Evolutionary conservation across 2,329 filamentous ascomycete species (phyloP), one percentile per base, ranked within the genome.

Genomic region (Diplodia corticola): DNA sequence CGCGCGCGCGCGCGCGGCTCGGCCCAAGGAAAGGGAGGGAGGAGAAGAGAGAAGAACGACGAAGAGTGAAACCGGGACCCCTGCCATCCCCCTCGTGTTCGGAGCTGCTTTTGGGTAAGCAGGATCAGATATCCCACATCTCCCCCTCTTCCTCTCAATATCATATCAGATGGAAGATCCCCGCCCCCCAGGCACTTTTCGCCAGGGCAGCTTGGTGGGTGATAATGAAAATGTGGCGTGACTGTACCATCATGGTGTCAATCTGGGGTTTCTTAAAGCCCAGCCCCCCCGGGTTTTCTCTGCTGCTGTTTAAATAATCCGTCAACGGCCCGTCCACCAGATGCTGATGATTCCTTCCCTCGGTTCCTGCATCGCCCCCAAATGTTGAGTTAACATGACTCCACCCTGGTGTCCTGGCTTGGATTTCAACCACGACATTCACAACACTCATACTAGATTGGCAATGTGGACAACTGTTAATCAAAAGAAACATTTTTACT

Each of bases 161-260:
- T 46, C 35, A 48, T 61, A 61, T 61, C 57, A 61, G 57, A 61
- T 61, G 57, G 57, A 61, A 17, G 17, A 30, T 20, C 28, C n/a
- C n/a, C 28, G 30, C 17, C 51, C 51, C 17, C 20, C 24, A 60
- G 37, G 10, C 20, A 12, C 15, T 33, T 17, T 35, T 15, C 6
- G 33, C 35, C 10, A 15, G 35, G 17, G 4, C 15, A 40, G 24
- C n/a, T n/a, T n/a, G n/a, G n/a, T 13, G 5, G 40, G 30, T 17
- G 5, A 48, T 48, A 60, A 30, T 60, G 55, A 61, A 61, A 61
- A 61, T 61, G 57, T 61, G 57, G 57, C 57, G 57, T 61, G 57
- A 61, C 57, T 37, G 17, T 61, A 61, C 57, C 55, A 61, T 61
- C 57, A 49, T 33, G 57, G 57, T 49, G 40, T 35, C 57, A 24